A percentile compares a stretch with the other conserved stretches of the same genome.
Evolutionary conservation across 1,284 basidiomycete species (phyloP).

Genomic region (Ceratobasidium sp.): DNA sequence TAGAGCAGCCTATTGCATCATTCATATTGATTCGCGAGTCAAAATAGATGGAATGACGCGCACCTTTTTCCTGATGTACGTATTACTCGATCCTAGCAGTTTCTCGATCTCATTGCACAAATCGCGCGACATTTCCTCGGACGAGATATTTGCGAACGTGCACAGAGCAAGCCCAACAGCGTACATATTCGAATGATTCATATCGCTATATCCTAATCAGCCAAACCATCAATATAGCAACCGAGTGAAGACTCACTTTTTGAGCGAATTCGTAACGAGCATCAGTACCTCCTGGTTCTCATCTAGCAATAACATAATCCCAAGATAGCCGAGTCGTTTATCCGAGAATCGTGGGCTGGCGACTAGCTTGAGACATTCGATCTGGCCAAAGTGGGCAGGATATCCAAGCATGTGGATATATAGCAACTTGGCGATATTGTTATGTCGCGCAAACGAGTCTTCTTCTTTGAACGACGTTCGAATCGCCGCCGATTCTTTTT

Average conservation of each 20-base stretch:
- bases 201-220: constrained; percentile 71
- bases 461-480: constrained; percentile 98
- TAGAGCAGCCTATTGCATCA: constrained; percentile 76
- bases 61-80: constrained; percentile 99
- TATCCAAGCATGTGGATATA: constrained; percentile 99
- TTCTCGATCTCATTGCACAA: constrained; percentile 98
- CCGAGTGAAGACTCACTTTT: constrained; percentile 80
- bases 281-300: constrained; percentile 99
- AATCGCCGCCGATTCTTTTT: constrained; percentile 98
- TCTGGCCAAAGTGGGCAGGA: constrained; percentile 99
- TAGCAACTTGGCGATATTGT: constrained; percentile 97
- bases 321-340: constrained; percentile 96
- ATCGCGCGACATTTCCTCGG: constrained; percentile 98
- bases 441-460: constrained; percentile 90
- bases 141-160: constrained; percentile 99
- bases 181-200: constrained; percentile 99
- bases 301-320: constrained; percentile 97
- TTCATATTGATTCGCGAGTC: constrained; percentile 16
- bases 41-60: constrained; percentile 40
- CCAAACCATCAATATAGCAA: neutral
- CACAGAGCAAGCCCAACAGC: constrained; percentile 96
- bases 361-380: constrained; percentile 98
- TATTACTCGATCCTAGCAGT: constrained; percentile 94
- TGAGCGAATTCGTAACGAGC: constrained; percentile 96
- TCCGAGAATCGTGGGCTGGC: constrained; percentile 97